Percentiles rank a stretch among this genome's conserved stretches.
Evolutionary conservation across 1,284 basidiomycete species (phyloP).

Genomic region (Xanthoconium separans): DNA sequence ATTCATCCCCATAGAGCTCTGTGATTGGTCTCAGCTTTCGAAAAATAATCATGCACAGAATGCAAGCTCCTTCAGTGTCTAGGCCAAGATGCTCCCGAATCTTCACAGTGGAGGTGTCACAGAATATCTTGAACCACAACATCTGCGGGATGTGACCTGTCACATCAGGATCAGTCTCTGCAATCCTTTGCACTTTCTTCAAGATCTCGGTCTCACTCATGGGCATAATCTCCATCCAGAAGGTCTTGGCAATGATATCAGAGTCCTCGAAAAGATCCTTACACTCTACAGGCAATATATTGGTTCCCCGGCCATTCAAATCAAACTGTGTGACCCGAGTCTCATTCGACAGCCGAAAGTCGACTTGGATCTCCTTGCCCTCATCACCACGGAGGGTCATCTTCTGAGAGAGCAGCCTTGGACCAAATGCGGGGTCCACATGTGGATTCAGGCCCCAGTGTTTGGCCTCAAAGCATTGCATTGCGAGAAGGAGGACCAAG

Average conservation of each 20-base stretch:
- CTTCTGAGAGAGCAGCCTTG: not conserved
- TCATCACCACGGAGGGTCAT: not conserved
- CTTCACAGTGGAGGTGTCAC: not conserved
- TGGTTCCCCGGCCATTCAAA: not conserved
- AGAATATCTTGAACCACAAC: not conserved
- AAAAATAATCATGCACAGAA: slow-evolving; percentile 11
- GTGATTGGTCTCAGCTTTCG: slow-evolving; percentile 6
- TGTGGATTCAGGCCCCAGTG: slow-evolving; percentile 1
- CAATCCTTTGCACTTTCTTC: slow-evolving; percentile 7
- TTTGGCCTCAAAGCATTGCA: not conserved
- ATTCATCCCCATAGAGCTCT: slow-evolving; percentile 3
- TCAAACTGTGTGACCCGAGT: slow-evolving; percentile 3
- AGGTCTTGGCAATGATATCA: slow-evolving; percentile 6
- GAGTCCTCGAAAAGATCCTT: not conserved
- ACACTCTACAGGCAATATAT: not conserved
- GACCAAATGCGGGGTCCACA: not conserved
- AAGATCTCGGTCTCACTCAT: slow-evolving; percentile 19
- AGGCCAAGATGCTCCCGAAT: not conserved
- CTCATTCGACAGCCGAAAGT: not conserved
- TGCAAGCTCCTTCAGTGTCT: not conserved
- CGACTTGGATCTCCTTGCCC: not conserved
- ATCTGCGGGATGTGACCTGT: not conserved
- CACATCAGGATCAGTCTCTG: not conserved
- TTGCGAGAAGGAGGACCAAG: not conserved
- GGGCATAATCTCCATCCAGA: slow-evolving; percentile 15